Evolutionary conservation across 345 rosid genomes (phyloP), one percentile per base, ranked within the genome.

Genomic region (Dimocarpus longan): DNA sequence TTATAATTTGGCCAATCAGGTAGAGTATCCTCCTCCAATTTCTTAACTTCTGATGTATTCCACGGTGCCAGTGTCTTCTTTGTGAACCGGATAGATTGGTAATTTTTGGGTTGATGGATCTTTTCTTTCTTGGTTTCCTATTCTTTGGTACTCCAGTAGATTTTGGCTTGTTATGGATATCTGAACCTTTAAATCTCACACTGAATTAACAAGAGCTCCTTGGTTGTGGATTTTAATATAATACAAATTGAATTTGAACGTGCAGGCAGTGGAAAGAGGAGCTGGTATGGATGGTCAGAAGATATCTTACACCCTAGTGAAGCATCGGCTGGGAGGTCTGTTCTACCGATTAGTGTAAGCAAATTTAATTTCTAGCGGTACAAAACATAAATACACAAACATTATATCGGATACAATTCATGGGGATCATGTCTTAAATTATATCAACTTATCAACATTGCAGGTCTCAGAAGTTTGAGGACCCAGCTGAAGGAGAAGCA

Each of bases 211-310:
- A 5, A 67, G 66, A 67, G 64, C 15, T 57, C n/a, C 21, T 16
- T 50, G 11, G 12, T 68, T 39, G 7, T 54, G 69, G 66, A 56
- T 59, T 21, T 46, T 28, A 72, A 48, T n/a, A 40, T 56, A n/a
- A 59, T 40, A 56, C 9, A 43, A 15, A 43, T 24, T 68, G 66
- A 42, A 44, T 66, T 62, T 75, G 56, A 50, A 44, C 59, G 50
- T 84, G 76, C 89, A 97, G 99, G 93, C 98, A 48, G 99, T 94
- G 50, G 98, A 97, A 88, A 94, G 89, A 85, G 99, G 84, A 70
- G 98, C 98, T 69, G 97, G 99, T 59, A 94, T 97, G 98, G 99
- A 97, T 78, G 97, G 98, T 65, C 97, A 94, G 90, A 97, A 93
- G 93, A 97, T 97, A 75, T 86, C 91, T 18, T 94, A 97, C 91